phyloP scores from a whole-genome alignment of 2,329 filamentous ascomycete genomes.

The Penicillium sp. region DNA sequence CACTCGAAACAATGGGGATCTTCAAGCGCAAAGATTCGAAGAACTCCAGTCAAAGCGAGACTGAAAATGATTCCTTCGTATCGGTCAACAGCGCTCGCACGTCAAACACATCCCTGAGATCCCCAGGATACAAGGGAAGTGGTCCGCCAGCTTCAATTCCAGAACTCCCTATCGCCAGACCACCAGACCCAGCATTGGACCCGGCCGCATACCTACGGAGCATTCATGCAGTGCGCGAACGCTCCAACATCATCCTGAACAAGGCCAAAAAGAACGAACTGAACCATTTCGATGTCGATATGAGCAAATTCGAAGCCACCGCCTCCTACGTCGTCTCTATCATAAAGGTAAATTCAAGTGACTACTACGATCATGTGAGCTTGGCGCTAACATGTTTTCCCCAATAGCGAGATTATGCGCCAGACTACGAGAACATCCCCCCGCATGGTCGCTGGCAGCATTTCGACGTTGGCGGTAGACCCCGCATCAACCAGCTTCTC shows the following conservation, averaged over 20 bases:
- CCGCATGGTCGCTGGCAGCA: conserved; percentile 73
- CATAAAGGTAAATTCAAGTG: conserved; percentile 69
- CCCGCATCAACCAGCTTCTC: conserved; percentile 53
- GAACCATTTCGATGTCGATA: conserved; percentile 84
- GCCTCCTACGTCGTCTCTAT: conserved; percentile 87
- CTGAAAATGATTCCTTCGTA: conserved; percentile 42
- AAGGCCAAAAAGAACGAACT: conserved; percentile 76
- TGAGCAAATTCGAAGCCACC: conserved; percentile 78
- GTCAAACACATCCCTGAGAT: conserved; percentile 51
- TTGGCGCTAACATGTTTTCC: conserved; percentile 4
- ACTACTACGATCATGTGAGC: background rate
- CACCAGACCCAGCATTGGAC: conserved; percentile 83
- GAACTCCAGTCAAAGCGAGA: conserved; percentile 31
- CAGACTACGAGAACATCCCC: conserved; percentile 71
- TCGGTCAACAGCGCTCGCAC: conserved; percentile 46
- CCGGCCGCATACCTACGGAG: conserved; percentile 89
- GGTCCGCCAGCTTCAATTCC: conserved; percentile 58
- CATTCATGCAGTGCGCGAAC: conserved; percentile 81
- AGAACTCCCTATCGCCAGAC: conserved; percentile 76
- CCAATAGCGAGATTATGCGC: conserved; percentile 65
- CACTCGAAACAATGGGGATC: conserved; percentile 40
- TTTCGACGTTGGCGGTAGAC: conserved; percentile 59
- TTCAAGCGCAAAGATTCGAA: conserved; percentile 51
- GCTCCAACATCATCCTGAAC: conserved; percentile 69
- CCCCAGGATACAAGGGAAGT: conserved; percentile 50